Percentiles rank a stretch among this genome's conserved stretches.
These are phyloP conservation scores for Dentipellis fragilis DNA, from an alignment of 768 basidiomycete genomes.

Conservation along the genomic window DNA sequence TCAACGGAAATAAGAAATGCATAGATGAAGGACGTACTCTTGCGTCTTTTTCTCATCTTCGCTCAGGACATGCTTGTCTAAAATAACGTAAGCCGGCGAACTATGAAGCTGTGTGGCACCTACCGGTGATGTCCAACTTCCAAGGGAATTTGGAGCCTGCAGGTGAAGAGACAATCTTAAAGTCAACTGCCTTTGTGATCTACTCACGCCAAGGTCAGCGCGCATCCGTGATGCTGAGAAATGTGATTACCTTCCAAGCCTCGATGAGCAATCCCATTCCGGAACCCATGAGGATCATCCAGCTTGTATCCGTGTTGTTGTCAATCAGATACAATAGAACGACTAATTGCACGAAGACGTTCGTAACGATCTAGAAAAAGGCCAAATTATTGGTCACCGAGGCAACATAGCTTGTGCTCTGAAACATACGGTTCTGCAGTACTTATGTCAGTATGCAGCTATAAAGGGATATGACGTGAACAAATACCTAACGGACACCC, in stretches of 20 bases:
- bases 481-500: slow-evolving; percentile 81
- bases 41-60: slow-evolving; percentile 98
- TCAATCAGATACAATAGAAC: slow-evolving; percentile 91
- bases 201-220: slow-evolving; percentile 19
- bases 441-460: not conserved
- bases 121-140: slow-evolving; percentile 73
- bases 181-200: slow-evolving; percentile 89
- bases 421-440: not conserved
- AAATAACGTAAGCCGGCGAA: slow-evolving; percentile 6
- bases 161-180: slow-evolving; percentile 52
- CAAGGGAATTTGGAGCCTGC: slow-evolving; percentile 69
- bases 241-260: slow-evolving; percentile 73
- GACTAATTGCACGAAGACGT: slow-evolving; percentile 87
- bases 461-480: not conserved
- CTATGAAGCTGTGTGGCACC: slow-evolving; percentile 14
- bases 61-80: slow-evolving; percentile 90
- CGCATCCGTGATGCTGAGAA: not conserved
- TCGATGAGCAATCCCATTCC: slow-evolving; percentile 78
- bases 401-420: not conserved
- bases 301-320: slow-evolving; percentile 90
- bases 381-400: too few relatives aligned
- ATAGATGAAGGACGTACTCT: slow-evolving; percentile 48
- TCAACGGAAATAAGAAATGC: slow-evolving; percentile 1
- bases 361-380: slow-evolving; percentile 60
- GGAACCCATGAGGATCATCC: slow-evolving; percentile 92